A percentile compares a stretch with the other conserved stretches of the same genome.
phyloP scores from a whole-genome alignment of 176 grass and related monocot genomes.

The Triticum monococcum region DNA sequence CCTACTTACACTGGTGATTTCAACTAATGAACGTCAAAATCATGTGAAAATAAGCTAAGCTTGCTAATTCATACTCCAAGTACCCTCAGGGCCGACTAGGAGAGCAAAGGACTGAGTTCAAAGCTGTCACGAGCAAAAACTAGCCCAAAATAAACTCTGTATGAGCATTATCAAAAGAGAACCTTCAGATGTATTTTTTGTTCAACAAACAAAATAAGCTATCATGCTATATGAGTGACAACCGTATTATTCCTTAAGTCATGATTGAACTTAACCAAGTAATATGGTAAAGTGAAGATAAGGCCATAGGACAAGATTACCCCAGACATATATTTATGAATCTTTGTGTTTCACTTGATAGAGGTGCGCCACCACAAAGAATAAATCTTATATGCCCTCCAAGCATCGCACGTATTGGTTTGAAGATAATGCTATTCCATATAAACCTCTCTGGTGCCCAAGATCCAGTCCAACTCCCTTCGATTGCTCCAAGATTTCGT shows the following conservation, averaged over 20 bases:
- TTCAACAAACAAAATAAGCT: neutral
- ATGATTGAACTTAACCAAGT: neutral
- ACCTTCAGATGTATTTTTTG: neutral
- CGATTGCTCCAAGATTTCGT: slow-evolving; percentile 58
- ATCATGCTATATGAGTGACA: neutral
- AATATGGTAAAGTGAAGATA: slow-evolving; percentile 9
- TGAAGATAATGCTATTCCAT: slow-evolving; percentile 72
- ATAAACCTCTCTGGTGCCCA: slow-evolving; percentile 69
- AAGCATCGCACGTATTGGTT: slow-evolving; percentile 62
- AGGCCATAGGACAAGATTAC: slow-evolving; percentile 41
- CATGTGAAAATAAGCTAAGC: neutral
- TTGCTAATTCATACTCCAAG: neutral
- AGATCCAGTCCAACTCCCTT: slow-evolving; percentile 72
- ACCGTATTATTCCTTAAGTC: neutral
- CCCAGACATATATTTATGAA: slow-evolving; percentile 91
- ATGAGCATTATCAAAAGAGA: neutral
- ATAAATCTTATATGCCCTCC: slow-evolving; percentile 76
- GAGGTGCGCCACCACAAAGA: slow-evolving; percentile 82
- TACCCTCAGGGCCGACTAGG: neutral
- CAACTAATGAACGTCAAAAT: neutral
- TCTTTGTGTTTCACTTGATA: slow-evolving; percentile 85
- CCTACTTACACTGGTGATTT: neutral
- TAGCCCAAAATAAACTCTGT: neutral
- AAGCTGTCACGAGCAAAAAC: neutral
- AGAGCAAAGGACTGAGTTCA: neutral